Evolutionary conservation across 805 yeast species (phyloP), one percentile per base, ranked within the genome.

Genomic region (Ogataea pini): DNA sequence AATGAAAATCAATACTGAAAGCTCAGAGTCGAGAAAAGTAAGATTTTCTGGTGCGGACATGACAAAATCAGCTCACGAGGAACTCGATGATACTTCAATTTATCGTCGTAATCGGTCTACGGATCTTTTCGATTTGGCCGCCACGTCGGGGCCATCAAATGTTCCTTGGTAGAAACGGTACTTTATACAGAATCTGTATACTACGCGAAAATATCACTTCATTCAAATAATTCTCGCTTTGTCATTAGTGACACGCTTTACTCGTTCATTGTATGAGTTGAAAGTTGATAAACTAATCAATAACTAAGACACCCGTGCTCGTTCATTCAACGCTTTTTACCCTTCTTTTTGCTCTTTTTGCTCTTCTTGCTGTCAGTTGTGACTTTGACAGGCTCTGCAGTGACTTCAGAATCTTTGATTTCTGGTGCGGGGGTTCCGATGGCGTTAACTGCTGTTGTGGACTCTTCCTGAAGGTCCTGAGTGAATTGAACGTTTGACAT

Each of bases 271-370:
- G n/a, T n/a, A n/a, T n/a, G n/a, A n/a, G n/a, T n/a, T n/a, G n/a
- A n/a, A n/a, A n/a, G n/a, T n/a, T 34, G 38, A 24, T 24, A 25
- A 25, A 18, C 16, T 17, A 14, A 32, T 16, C 7, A 6, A 32
- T 32, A 19, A 12, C 5, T 10, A 29, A 29, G 36, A 16, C 13
- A 25, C n/a, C n/a, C n/a, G n/a, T n/a, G n/a, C n/a, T n/a, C n/a
- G n/a, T n/a, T 25, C 22, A 3, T 31, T 54, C 46, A 56, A 48
- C 51, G 57, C 38, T 52, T 54, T 42, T 57, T 59, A 31, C 59
- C 56, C 50, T 59, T 62, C 52, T 59, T 57, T 34, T 59, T 58
- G 18, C 47, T 46, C 36, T 54, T 58, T 42, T 54, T 57, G 43
- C 46, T 50, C 28, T 42, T 50, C 28, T 48, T 53, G 12, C 43